Evolutionary conservation across 2,329 filamentous ascomycete species (phyloP), one percentile per base, ranked within the genome.

Genomic region (Uncinocarpus reesii): DNA sequence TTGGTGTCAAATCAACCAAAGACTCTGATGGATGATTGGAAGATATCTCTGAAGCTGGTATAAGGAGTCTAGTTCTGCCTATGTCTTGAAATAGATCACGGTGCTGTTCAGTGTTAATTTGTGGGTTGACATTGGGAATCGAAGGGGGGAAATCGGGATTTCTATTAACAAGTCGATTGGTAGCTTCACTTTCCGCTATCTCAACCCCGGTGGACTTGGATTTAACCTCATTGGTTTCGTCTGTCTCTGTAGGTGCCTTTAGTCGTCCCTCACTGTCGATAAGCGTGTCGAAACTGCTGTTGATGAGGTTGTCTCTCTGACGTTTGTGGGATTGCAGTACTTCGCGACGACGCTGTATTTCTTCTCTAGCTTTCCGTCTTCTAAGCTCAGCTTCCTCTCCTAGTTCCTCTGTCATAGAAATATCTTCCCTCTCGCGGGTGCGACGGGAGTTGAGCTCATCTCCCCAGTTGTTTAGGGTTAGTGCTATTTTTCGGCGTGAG

Each of bases 401-500:
- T 28, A 63, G 51, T 32, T 72, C 69, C 55, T 73, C 70, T 10
- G 61, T 65, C 66, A 72, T 73, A 4, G 71, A 74, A 32, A 69
- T 69, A 53, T 74, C 70, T 40, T 67, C 62, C 31, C 41, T 42
- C 56, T 55, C 15, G 42, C 45, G 54, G 28, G 57, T 54, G 52
- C 61, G 52, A 55, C 56, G 59, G 3, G 74, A 73, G 44, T 77
- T 71, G 31, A 81, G 71, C 44, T 80, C 78, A 59, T 81, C 76
- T 42, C 77, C 77, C 8, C 81, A 69, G 31, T 70, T 73, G 57
- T 80, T 73, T 26, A 82, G 62, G 11, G 78, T 73, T 50, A 78
- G 62, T 16, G 76, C 77, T 52, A 82, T 73, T 62, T 78, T 80
- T 49, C 76, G 76, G 38, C 79, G 75, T 48, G 76, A 78, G 48